A percentile compares a stretch with the other conserved stretches of the same genome.
Evolutionary conservation across 495 filamentous ascomycete genomes (phyloP).

Genomic region (Aspergillus coremiiformis): DNA sequence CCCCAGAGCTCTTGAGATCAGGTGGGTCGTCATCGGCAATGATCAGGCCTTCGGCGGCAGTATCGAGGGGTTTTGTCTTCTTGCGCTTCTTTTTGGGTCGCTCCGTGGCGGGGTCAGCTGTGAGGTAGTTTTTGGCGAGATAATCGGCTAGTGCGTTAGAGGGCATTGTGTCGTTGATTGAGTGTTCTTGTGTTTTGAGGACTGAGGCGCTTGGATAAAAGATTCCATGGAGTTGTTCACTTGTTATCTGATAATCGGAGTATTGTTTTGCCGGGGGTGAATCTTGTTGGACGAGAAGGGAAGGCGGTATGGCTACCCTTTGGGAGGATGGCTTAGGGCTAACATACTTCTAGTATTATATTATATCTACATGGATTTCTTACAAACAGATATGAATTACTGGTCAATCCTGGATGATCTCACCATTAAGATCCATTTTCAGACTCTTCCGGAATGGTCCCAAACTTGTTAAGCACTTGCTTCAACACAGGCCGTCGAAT

Average conservation of each 20-base stretch:
- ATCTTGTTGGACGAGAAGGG: too few relatives aligned
- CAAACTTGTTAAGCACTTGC: slow-evolving; percentile 66
- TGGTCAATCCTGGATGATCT: neutral
- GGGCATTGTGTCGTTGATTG: slow-evolving; percentile 17
- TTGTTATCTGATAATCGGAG: neutral
- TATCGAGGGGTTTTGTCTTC: slow-evolving; percentile 65
- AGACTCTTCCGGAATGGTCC: slow-evolving; percentile 48
- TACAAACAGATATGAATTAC: neutral
- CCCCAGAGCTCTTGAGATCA: slow-evolving; percentile 50
- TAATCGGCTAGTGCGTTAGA: slow-evolving; percentile 62
- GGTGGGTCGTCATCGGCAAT: slow-evolving; percentile 87
- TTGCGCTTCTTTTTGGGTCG: slow-evolving; percentile 70
- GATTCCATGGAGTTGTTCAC: too few relatives aligned
- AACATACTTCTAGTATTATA: too few relatives aligned
- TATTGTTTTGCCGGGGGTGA: neutral
- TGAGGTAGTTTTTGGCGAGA: slow-evolving; percentile 91
- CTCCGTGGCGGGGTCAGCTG: slow-evolving; percentile 53
- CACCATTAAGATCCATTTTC: neutral
- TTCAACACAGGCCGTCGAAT: slow-evolving; percentile 78
- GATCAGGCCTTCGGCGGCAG: slow-evolving; percentile 56
- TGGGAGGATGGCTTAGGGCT: too few relatives aligned
- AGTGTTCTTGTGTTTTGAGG: neutral
- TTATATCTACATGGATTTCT: neutral
- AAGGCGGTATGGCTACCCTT: too few relatives aligned
- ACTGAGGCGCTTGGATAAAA: neutral